Evolutionary conservation across 768 basidiomycete genomes (phyloP), one percentile per base, ranked within the genome.

Genomic region (Neoboletus subvelutipes): DNA sequence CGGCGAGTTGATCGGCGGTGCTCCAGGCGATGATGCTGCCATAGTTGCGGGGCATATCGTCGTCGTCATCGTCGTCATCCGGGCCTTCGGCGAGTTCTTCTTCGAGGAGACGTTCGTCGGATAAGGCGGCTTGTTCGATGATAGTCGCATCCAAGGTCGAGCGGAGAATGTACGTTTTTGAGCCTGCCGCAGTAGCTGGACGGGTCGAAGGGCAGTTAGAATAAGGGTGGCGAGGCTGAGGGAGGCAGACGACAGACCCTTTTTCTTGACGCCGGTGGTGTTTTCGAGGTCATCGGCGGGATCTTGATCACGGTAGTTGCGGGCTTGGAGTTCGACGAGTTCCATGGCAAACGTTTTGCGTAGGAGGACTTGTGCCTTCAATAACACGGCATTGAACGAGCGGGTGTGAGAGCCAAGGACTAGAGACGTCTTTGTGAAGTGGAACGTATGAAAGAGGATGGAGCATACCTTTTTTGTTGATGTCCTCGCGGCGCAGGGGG

Each of bases 151-250:
- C 75, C 17, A 97, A 79, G 1, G 69, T 75, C 1, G 93, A 94
- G 45, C 94, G 87, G 18, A 97, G 77, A 43, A 95, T 89, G 68
- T 89, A 98, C 7, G 84, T 84, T 66, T 91, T 93, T 1, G 90
- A 85, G 1, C 88, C 83, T 3, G 79, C 66, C 6, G 82, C 75
- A 11, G 81, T 70, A 20, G 81, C 86, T 58, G 28, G 37, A 17
- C 10, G 31, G 18, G 8, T 12, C 2, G 15, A 42, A 3, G 11
- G 12, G 24, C 42, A 34, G 18, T 57, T 12, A 45, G 39, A 22
- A 37, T 2, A 4, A 20, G 13, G 12, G 1, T 26, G 17, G 50
- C 5, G 9, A 3, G 37, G 17, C 3, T n/a, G 12, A 45, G 15
- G 5, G 10, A 1, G 8, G 15, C n/a, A 5, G 11, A 13, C 22